A percentile compares a stretch with the other conserved stretches of the same genome.
phyloP scores from a whole-genome alignment of 371 early-diverging fungal species.

The Batrachochytrium dendrobatidis region DNA sequence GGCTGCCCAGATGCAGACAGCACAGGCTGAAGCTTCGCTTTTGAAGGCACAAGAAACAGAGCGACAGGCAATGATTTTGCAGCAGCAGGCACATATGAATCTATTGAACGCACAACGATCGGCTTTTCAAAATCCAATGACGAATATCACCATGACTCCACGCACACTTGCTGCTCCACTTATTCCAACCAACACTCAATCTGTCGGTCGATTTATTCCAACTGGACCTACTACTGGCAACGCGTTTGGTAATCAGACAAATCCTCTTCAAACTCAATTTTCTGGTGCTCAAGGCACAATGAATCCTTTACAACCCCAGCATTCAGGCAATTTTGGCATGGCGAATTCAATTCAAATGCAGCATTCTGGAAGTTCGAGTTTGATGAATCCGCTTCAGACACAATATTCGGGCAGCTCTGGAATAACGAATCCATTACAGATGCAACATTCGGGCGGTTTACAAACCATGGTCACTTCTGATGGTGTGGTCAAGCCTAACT shows the following conservation, averaged over 20 bases:
- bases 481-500: conserved; percentile 11
- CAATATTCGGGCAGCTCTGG: no score
- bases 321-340: no score
- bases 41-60: conserved; percentile 22
- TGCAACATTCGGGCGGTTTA: conserved; percentile 2
- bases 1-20: not conserved
- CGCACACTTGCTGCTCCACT: conserved; percentile 11
- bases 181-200: conserved; percentile 10
- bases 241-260: no score
- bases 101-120: conserved; percentile 8
- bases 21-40: conserved; percentile 7
- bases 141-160: conserved; percentile 1
- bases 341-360: no score
- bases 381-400: no score
- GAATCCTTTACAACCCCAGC: no score
- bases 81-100: no score
- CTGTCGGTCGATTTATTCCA: conserved; percentile 12
- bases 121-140: conserved; percentile 14
- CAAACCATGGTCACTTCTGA: conserved; percentile 4
- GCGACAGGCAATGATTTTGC: conserved; percentile 10
- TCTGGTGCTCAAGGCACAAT: not conserved
- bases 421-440: no score
- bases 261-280: no score
- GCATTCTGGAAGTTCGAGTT: no score
- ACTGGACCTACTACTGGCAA: no score